Base-by-base conservation (phyloP, 2,329 filamentous ascomycete genomes). In the Orbilia blumenaviensis region DNA sequence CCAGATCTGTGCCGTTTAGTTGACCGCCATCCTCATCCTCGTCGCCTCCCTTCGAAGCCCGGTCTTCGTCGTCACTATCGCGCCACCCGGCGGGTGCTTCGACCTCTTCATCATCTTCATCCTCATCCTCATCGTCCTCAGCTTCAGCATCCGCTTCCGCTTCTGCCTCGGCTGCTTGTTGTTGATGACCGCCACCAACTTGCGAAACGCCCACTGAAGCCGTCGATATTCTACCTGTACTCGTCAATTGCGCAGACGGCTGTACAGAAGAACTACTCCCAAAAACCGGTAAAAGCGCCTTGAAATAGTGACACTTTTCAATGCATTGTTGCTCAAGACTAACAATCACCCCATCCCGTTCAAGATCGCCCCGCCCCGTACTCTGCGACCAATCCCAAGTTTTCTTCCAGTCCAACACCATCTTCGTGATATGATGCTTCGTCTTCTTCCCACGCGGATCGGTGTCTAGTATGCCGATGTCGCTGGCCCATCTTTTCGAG, bases 341-440 rank as follows among this genome's bases (percentile, higher is more conserved):
- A 4, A 38, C 8, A 10, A 56, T 38, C 9, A 21, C 32, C 16
- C 32, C 52, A 32, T 56, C 52, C 29, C 38, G 36, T 32, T 56
- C 52, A 7, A 56, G 2, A 56, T 56, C 52, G 8, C 52, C 52
- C 32, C 52, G 21, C 18, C 52, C 52, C 2, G 52, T 56, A 29
- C 52, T 32, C 29, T 56, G 52, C 52, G 52, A 56, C 52, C 52
- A 56, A 56, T 56, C 52, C 52, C 52, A 56, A n/a, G 52, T 56
- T 10, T 56, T 56, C 32, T 56, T 56, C 52, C 52, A 56, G 38
- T 56, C 52, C 25, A 38, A 8, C 3, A 56, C 52, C 52, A 56
- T 56, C 12, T 56, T 56, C 2, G 52, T 56, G 16, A 56, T 56
- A 25, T 56, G 52, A n/a, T 56, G 52, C 32, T 56, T 56, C 21